phyloP scores from a whole-genome alignment of 345 rosid species.

The Clarkia xantiana region DNA sequence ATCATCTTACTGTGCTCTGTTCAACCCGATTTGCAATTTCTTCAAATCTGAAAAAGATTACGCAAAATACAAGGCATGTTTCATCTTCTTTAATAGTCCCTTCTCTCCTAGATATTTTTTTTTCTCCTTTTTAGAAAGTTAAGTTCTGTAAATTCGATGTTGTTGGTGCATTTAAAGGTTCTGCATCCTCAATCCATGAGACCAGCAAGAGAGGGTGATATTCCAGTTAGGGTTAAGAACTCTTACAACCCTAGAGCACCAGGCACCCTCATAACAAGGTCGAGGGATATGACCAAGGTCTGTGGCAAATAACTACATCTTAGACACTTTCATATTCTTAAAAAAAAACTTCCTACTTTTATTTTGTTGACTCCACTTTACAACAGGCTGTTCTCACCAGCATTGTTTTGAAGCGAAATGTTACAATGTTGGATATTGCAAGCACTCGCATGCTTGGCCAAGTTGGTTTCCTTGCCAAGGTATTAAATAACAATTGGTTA shows the following conservation, averaged over 20 bases:
- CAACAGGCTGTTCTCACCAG: conserved; percentile 88
- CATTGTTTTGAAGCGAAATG: conserved; percentile 93
- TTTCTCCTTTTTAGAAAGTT: background rate
- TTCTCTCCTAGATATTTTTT: background rate
- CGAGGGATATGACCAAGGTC: conserved; percentile 92
- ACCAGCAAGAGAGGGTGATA: conserved; percentile 94
- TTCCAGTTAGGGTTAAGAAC: conserved; percentile 98
- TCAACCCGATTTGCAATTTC: background rate
- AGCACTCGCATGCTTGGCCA: conserved; percentile 99
- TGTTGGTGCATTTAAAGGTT: conserved; percentile 33
- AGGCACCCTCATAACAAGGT: conserved; percentile 82
- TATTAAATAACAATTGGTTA: conserved; percentile 12
- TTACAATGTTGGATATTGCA: conserved; percentile 94
- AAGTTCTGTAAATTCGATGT: background rate
- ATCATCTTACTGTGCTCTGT: background rate
- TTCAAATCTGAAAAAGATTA: background rate
- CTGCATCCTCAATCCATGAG: conserved; percentile 98
- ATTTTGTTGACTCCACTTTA: background rate
- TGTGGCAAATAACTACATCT: conserved; percentile 7
- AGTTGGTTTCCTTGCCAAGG: conserved; percentile 96
- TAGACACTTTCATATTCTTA: background rate
- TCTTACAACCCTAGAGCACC: conserved; percentile 94
- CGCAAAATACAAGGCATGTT: background rate
- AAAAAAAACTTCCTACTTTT: background rate
- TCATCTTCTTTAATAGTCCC: too few relatives aligned